Evolutionary conservation across 164 flowering plant species (phyloP), one percentile per base, ranked within the genome.

Genomic region (Vitis labrusca): DNA sequence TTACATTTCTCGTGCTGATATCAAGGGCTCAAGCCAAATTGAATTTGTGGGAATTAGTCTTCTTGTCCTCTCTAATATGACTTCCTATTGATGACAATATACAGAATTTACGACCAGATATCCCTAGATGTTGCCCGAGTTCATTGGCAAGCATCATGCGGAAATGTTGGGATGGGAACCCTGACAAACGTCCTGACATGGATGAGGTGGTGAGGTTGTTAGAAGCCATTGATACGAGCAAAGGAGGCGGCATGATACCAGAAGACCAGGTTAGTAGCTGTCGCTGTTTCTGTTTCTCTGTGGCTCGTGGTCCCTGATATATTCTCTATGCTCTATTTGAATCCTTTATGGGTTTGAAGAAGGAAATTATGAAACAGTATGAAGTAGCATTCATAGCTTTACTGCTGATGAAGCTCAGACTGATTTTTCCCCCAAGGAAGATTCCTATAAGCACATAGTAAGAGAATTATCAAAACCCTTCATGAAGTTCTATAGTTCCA

Each of bases 161-260:
- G 27, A 85, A 67, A 73, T 88, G 92, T 63, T 88, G 92, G 92
- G 89, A 86, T 65, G 84, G 77, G 14, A 79, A 84, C 69, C 84
- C 88, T 9, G 83, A 83, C 9, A 86, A 78, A 11, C 87, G 92
- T 3, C 92, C 90, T 0, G 89, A 86, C 9, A 88, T 88, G 92
- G 89, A 85, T 3, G 89, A 88, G 81, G 90, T 88, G 14, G 92
- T 86, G 69, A 75, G 52, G 78, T n/a, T 86, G 80, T 67, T 88
- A 11, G 90, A 88, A 76, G 89, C 89, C 11, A 64, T 88, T 1
- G 85, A 88, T 55, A 83, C 89, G 2, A 83, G 80, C 78, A 86
- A 86, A 57, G 92, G 92, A 15, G 90, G 92, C 3, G 92, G 90
- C 52, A 88, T 88, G 92, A 84, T 85, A 44, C 85, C 92, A 2